Percentiles rank a stretch among this genome's conserved stretches.
Conservation (phyloP, 371 early-diverging fungal species). For the Mortierella sp. region DNA sequence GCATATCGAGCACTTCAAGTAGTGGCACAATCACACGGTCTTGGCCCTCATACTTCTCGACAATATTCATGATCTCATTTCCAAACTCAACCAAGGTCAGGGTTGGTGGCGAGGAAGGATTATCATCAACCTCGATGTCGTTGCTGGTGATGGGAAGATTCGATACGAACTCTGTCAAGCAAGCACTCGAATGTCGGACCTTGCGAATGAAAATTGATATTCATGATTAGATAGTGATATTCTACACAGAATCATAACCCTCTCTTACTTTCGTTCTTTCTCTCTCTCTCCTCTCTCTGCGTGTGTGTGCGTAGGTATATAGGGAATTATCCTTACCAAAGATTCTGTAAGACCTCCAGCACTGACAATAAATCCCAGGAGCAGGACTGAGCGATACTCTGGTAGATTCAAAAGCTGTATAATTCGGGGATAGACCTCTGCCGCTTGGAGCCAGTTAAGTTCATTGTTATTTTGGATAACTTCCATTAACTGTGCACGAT, state of each 20-base stretch:
- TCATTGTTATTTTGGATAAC: conserved; percentile 36
- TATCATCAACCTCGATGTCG: conserved; percentile 19
- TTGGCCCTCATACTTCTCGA: conserved; percentile 61
- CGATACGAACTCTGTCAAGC: conserved; percentile 72
- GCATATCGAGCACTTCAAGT: conserved; percentile 75
- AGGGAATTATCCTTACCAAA: conserved; percentile 61
- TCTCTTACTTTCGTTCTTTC: neutral
- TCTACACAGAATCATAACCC: neutral
- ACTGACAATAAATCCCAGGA: conserved; percentile 79
- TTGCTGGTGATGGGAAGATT: conserved; percentile 51
- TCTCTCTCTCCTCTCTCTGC: too few relatives aligned
- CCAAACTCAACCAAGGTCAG: conserved; percentile 55
- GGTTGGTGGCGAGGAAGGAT: conserved; percentile 1
- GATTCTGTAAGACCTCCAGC: conserved; percentile 88
- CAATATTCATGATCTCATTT: conserved; percentile 59
- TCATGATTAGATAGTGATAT: too few relatives aligned
- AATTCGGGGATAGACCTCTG: conserved; percentile 76
- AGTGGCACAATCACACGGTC: conserved; percentile 78
- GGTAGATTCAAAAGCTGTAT: conserved; percentile 66
- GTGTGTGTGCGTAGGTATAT: too few relatives aligned
- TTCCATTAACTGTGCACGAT: conserved; percentile 30
- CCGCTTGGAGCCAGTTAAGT: conserved; percentile 74
- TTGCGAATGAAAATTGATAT: conserved; percentile 15
- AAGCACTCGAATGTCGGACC: conserved; percentile 79
- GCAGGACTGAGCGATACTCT: conserved; percentile 69